Base-by-base conservation (phyloP, 192 early-diverging fungal genomes). In the Umbelopsis isabellina region DNA sequence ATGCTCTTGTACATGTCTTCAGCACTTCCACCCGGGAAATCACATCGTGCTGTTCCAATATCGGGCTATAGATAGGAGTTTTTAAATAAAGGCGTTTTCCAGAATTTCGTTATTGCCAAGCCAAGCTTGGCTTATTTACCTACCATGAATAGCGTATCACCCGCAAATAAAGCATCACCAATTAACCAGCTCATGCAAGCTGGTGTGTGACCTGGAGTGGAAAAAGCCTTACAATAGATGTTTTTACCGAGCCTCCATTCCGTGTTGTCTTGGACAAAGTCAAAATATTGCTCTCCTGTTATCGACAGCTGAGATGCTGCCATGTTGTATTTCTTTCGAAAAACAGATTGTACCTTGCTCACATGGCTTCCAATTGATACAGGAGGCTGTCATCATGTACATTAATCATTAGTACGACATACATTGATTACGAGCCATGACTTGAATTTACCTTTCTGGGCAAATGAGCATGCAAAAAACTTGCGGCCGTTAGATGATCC, bases 141-240 rank as follows among this genome's bases (percentile, higher is more conserved):
- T 67, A 76, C 75, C 75, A 77, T 77, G 64, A 77, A 77, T 23
- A 77, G 30, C 4, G 75, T 77, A 66, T 77, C 75, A 5, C 75
- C 75, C 44, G 69, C 75, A 72, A 77, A 77, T 25, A 61, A 49
- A 11, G 75, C 75, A 49, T 77, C 75, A 7, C 75, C 75, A 37
- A 77, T 72, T 41, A 68, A 49, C 33, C 68, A 69, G 5, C 71
- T 69, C 27, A 70, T 44, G 65, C 75, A 77, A 9, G 70, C 75
- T 52, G 75, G 75, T 12, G 75, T 77, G 47, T 77, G 75, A 55
- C 75, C 75, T 20, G 75, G 76, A 0, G 76, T 78, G 48, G 58
- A 21, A 1, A 72, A 1, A 2, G 49, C 47, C 2, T 50, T 50
- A 21, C 72, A 78, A 44, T 68, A 64, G 45, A 78, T 78, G 27